Evolutionary conservation across 495 filamentous ascomycete species (phyloP).

Genomic region (Astrothelium macrocarpum): DNA sequence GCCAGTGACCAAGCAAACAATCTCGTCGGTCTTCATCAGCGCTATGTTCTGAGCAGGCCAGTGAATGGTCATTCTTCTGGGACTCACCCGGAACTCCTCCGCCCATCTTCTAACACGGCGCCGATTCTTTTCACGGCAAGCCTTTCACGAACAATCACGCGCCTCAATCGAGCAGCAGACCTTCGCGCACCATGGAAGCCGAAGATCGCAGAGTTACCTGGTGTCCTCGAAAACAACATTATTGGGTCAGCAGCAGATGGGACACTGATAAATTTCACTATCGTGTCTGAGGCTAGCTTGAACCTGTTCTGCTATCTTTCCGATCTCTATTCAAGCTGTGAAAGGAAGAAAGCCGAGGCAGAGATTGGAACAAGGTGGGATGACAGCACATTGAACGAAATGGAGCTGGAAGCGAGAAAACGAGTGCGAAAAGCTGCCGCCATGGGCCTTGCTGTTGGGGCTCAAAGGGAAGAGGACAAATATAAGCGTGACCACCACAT

Average conservation of each 20-base stretch:
- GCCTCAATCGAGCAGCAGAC: constrained; percentile 21
- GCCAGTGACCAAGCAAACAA: neutral
- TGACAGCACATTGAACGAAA: neutral
- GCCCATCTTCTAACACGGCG: constrained; percentile 10
- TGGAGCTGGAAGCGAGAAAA: neutral
- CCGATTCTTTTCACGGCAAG: constrained; percentile 26
- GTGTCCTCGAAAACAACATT: constrained; percentile 26
- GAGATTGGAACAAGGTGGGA: constrained; percentile 2
- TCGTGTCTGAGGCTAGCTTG: constrained; percentile 12
- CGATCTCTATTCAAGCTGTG: constrained; percentile 13
- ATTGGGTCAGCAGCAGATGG: constrained; percentile 30
- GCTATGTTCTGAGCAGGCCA: neutral
- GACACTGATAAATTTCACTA: constrained; percentile 16
- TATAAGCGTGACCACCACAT: constrained; percentile 11
- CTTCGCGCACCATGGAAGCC: constrained; percentile 28
- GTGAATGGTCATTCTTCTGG: neutral
- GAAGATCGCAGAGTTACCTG: constrained; percentile 1
- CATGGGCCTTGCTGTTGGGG: constrained; percentile 9
- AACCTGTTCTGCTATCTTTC: constrained; percentile 18
- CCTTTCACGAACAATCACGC: constrained; percentile 26
- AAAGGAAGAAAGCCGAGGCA: neutral
- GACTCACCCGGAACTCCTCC: neutral
- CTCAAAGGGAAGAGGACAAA: constrained; percentile 1
- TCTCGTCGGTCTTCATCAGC: constrained; percentile 22
- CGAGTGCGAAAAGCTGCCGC: neutral